Base-by-base conservation (phyloP, 2,329 filamentous ascomycete genomes). In the Monosporascus sp. region DNA sequence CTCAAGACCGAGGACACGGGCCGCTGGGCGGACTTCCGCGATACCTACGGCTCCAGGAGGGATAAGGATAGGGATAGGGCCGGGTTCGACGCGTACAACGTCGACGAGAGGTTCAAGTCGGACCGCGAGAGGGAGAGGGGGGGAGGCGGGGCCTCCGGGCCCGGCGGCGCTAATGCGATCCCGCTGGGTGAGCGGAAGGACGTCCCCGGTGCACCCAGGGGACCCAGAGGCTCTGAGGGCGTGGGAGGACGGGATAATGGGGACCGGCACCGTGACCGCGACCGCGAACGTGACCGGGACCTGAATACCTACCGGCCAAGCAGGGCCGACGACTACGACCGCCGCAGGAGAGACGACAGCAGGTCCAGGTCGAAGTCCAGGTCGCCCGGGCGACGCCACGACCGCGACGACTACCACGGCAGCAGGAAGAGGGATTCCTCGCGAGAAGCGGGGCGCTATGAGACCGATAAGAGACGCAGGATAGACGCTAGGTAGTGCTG, bases 1-100 rank as follows among this genome's bases (percentile, higher is more conserved):
- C 79, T 99, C 65, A 86, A 86, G 68, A 83, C 78, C 15, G 93
- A 99, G 72, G 94, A 99, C 71, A 99, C 94, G 0, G 94, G 94
- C 0, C 77, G 81, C 31, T 97, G 92, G 87, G 93, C 87, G 4
- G 78, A 85, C 48, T 78, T 81, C 58, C 80, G 80, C 25, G 81
- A 83, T 57, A 76, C 70, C 3, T 46, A 15, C 22, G 43, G 20
- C 43, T 22, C 22, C 22, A 46, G 17, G 9, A 8, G 52, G 65
- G 72, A 49, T 68, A 64, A 24, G 69, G 61, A 54, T 31, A 68
- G 64, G 60, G 71, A 60, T 58, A 68, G 63, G 57, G 72, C 57
- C 25, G 67, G 63, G 17, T 75, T 73, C 59, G 74, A 69, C 54
- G 70, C 60, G 59, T 70, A 66, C 35, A 77, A 74, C 14, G 71